phyloP scores from a whole-genome alignment of 2,329 filamentous ascomycete species.

The Colletotrichum echinochloae region DNA sequence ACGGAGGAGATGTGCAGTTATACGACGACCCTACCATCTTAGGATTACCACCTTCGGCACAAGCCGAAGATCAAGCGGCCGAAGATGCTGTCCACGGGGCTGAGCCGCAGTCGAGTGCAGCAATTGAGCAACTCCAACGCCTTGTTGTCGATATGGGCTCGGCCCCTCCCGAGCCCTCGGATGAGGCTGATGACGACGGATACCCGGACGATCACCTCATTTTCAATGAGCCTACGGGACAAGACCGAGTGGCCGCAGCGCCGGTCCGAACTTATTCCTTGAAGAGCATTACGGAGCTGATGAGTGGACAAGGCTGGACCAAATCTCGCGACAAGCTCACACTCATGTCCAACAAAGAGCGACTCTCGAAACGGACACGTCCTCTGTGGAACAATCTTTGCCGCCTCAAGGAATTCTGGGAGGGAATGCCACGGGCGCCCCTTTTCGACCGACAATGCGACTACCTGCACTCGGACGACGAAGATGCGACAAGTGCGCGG shows the following conservation, averaged over 20 bases:
- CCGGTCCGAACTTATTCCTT: not conserved
- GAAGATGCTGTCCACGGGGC: not conserved
- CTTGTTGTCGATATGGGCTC: slow-evolving; percentile 13
- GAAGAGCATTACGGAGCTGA: slow-evolving; percentile 26
- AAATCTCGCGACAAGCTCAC: not conserved
- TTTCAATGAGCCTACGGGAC: slow-evolving; percentile 10
- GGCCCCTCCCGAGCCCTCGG: not conserved
- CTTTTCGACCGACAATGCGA: slow-evolving; percentile 15
- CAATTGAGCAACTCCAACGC: slow-evolving; percentile 1
- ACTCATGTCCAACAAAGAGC: not conserved
- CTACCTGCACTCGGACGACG: slow-evolving; percentile 20
- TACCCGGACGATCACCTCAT: slow-evolving; percentile 31
- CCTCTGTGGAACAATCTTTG: slow-evolving; percentile 21
- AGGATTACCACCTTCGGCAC: slow-evolving; percentile 11
- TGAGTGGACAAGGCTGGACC: slow-evolving; percentile 16
- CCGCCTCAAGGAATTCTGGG: slow-evolving; percentile 13
- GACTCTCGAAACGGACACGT: slow-evolving; percentile 8
- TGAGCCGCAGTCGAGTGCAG: not conserved
- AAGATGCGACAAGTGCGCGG: not conserved
- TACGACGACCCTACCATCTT: slow-evolving; percentile 29
- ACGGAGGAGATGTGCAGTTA: not conserved
- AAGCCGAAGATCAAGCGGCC: not conserved
- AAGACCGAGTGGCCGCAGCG: slow-evolving; percentile 1
- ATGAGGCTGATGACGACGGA: not conserved
- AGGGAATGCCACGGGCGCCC: slow-evolving; percentile 18